These are phyloP conservation scores for Murraya paniculata DNA, from an alignment of 345 rosid genomes.

Conservation along the genomic window DNA sequence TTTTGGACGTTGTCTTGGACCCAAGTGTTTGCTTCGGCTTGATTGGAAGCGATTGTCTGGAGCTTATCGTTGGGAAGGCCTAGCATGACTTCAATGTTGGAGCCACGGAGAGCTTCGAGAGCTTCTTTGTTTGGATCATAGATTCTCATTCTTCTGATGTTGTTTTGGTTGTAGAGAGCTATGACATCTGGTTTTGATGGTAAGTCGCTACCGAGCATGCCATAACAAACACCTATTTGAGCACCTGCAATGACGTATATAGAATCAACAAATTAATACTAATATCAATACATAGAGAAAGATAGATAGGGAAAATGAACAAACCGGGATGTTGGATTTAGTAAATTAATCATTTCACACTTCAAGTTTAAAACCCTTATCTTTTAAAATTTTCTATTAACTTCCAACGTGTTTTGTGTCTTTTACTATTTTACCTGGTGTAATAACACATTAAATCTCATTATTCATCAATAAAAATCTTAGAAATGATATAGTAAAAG, in stretches of 20 bases:
- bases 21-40: slow-evolving; percentile 47
- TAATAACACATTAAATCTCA: no score
- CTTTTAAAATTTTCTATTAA: no score
- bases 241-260: slow-evolving; percentile 21
- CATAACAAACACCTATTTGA: slow-evolving; percentile 72
- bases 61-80: slow-evolving; percentile 42
- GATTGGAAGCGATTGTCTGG: slow-evolving; percentile 32
- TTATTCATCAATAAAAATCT: not conserved
- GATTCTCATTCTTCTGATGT: slow-evolving; percentile 39
- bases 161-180: slow-evolving; percentile 40
- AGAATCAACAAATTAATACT: not conserved
- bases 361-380: not conserved
- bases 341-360: not conserved
- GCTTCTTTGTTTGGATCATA: slow-evolving; percentile 27
- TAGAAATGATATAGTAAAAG: no score
- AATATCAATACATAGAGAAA: no score
- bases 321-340: no score
- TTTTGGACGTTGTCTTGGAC: slow-evolving; percentile 37
- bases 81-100: slow-evolving; percentile 48
- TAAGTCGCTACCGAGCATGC: slow-evolving; percentile 45
- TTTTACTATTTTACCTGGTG: no score
- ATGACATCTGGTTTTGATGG: slow-evolving; percentile 50
- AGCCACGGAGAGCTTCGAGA: slow-evolving; percentile 47
- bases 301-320: not conserved
- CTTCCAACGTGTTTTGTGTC: not conserved